Conservation (phyloP, 495 filamentous ascomycete genomes). For the Aspergillus diversus region DNA sequence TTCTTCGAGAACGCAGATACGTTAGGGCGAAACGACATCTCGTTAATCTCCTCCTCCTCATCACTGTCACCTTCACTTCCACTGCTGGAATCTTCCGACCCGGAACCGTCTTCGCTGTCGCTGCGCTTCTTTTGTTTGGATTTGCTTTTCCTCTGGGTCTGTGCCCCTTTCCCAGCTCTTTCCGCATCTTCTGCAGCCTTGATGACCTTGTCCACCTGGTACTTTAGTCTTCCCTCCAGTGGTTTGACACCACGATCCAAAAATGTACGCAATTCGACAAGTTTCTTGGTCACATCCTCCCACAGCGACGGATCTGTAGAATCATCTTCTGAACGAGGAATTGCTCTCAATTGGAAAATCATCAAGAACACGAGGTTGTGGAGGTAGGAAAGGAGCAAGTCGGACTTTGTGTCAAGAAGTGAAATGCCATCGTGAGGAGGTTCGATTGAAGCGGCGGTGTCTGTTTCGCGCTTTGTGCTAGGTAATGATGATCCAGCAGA, state of each 20-base stretch:
- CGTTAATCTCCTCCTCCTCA: conserved; percentile 54
- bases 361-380: conserved; percentile 93
- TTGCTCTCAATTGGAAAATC: conserved; percentile 74
- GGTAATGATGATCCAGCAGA: conserved; percentile 65
- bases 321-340: conserved; percentile 39
- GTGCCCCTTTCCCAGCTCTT: conserved; percentile 33
- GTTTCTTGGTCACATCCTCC: conserved; percentile 73
- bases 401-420: conserved; percentile 91
- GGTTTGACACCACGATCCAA: conserved; percentile 89
- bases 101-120: conserved; percentile 27
- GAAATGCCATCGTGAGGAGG: conserved; percentile 86
- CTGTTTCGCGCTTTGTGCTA: conserved; percentile 40
- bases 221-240: conserved; percentile 81
- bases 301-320: conserved; percentile 37
- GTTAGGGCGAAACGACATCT: conserved; percentile 70
- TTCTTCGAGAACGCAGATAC: conserved; percentile 59
- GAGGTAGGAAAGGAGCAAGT: conserved; percentile 91
- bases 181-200: conserved; percentile 81
- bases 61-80: conserved; percentile 48
- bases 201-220: conserved; percentile 88
- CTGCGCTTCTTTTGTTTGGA: conserved; percentile 31
- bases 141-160: conserved; percentile 33
- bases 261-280: conserved; percentile 83
- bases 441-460: conserved; percentile 51
- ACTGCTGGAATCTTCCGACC: conserved; percentile 19